Conservation (phyloP, 2,329 filamentous ascomycete species). For the Aquanectria penicillioides region DNA sequence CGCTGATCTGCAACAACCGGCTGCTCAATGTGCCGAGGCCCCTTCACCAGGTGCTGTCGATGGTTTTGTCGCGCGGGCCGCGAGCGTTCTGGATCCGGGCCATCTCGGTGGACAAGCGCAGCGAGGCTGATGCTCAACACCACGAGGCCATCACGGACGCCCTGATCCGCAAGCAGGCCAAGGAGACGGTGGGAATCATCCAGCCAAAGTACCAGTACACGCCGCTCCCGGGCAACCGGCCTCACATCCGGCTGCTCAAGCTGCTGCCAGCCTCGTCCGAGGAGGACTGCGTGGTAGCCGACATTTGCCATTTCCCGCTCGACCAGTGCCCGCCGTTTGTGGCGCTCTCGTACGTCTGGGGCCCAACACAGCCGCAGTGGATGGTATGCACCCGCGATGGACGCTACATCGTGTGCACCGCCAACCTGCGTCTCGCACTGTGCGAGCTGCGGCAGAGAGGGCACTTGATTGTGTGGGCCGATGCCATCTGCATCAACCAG, state of each 20-base stretch:
- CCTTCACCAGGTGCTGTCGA: slow-evolving; percentile 13
- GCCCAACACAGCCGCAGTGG: slow-evolving; percentile 1
- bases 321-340: slow-evolving; percentile 15
- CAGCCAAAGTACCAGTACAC: slow-evolving; percentile 19
- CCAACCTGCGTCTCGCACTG: slow-evolving; percentile 6
- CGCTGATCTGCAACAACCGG: slow-evolving; percentile 21
- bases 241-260: slow-evolving; percentile 19
- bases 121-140: neutral
- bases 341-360: slow-evolving; percentile 20
- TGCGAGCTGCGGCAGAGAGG: slow-evolving; percentile 4
- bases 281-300: slow-evolving; percentile 5
- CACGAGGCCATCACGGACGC: slow-evolving; percentile 10
- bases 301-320: slow-evolving; percentile 20
- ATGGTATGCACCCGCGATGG: slow-evolving; percentile 22
- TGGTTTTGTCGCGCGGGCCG: slow-evolving; percentile 2
- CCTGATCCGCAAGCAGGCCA: slow-evolving; percentile 5
- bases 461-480: slow-evolving; percentile 13
- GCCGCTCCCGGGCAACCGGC: slow-evolving; percentile 3
- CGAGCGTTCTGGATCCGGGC: slow-evolving; percentile 14
- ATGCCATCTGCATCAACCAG: slow-evolving; percentile 5
- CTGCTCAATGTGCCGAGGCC: slow-evolving; percentile 15
- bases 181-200: slow-evolving; percentile 14
- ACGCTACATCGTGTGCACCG: slow-evolving; percentile 15
- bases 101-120: slow-evolving; percentile 4
- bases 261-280: neutral